Evolutionary conservation across 1,284 basidiomycete genomes (phyloP), one percentile per base, ranked within the genome.

Genomic region (Marasmius oreades): DNA sequence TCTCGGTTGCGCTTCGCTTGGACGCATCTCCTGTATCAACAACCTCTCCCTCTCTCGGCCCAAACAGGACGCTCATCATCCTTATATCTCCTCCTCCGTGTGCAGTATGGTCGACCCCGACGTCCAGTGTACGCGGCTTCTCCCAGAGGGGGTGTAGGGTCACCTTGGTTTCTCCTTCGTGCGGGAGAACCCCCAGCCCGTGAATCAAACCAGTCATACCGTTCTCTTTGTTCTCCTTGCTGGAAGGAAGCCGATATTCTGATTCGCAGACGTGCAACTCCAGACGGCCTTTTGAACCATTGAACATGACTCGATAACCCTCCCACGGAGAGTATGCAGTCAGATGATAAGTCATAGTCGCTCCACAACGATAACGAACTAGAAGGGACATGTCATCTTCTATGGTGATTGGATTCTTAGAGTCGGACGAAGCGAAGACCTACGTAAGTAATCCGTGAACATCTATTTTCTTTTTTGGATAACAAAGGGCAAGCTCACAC

Each of bases 241-340:
- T 70, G 0, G 62, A 60, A 7, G 69, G 65, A 23, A 71, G 63
- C 8, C 73, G 70, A 61, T 68, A 73, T 55, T 70, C 63, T 18
- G 72, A 76, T 62, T 82, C 80, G 53, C 81, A 78, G n/a, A 80
- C 78, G 60, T 78, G 77, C 33, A 81, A 73, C 67, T 82, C 80
- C 6, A 82, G 75, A 7, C 80, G 75, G 10, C 80, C 80, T 33
- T 74, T 70, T 36, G 76, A 77, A 11, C 80, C 79, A 65, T 81
- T 81, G 69, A 81, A 79, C 76, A 79, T 79, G 52, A 80, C 78
- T 28, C 73, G 70, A 62, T 80, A 81, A 11, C 79, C 79, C 69
- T 78, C 76, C 77, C 73, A 76, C 1, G 71, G 72, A 20, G 72
- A 76, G 58, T 74, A 75, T 10, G 73, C 71, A 6, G 73, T 75